phyloP scores from a whole-genome alignment of 345 rosid species.

The Syzygium grande region DNA sequence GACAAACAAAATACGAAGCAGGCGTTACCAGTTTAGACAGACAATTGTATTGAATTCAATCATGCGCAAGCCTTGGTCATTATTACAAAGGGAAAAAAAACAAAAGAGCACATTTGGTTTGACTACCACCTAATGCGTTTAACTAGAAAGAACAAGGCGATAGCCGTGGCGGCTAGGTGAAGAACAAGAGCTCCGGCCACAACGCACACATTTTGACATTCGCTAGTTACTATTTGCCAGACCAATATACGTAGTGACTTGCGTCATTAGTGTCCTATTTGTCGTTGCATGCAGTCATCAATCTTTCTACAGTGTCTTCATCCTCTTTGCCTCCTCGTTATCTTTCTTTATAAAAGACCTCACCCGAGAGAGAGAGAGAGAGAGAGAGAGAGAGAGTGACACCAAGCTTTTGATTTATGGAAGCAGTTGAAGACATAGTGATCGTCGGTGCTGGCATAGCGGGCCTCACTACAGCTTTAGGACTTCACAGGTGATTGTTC shows the following conservation, averaged over 20 bases:
- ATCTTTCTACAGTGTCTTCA: not conserved
- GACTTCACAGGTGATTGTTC: conserved; percentile 19
- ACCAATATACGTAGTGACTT: not conserved
- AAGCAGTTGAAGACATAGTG: conserved; percentile 18
- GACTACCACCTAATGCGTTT: not conserved
- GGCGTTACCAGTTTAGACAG: not conserved
- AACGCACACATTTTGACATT: not conserved
- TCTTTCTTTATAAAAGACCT: not conserved
- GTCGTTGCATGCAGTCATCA: not conserved
- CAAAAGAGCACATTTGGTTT: not conserved
- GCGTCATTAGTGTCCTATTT: not conserved
- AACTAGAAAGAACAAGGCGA: not conserved
- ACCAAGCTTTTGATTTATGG: not conserved
- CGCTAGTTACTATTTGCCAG: not conserved
- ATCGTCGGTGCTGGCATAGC: conserved; percentile 65
- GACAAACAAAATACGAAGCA: not conserved
- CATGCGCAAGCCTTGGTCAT: not conserved
- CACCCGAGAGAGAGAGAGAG: not conserved
- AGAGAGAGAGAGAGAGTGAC: not conserved
- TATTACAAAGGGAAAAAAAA: not conserved
- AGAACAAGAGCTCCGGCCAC: not conserved
- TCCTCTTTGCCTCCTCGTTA: not conserved
- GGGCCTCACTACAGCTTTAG: conserved; percentile 53
- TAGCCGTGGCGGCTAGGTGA: not conserved
- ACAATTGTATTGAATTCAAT: not conserved